Conservation (phyloP, 2,329 filamentous ascomycete species). For the Leptosphaerulina australis region DNA sequence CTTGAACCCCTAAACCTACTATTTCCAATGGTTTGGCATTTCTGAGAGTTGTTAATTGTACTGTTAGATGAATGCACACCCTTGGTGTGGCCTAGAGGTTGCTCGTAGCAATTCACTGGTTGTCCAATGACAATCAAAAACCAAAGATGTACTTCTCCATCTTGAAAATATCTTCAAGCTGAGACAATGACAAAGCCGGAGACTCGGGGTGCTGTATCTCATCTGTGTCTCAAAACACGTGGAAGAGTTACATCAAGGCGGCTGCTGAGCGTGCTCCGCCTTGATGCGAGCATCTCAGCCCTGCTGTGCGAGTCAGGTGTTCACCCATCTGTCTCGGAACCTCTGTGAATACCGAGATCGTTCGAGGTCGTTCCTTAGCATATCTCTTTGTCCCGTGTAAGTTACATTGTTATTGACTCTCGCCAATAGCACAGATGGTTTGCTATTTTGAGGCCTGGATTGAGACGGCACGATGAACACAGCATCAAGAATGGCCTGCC, state of each 20-base stretch:
- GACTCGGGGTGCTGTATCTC: background rate
- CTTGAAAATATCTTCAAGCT: background rate
- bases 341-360: background rate
- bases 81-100: background rate
- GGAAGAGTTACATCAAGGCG: conserved; percentile 2
- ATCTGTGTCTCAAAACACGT: background rate
- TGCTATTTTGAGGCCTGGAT: background rate
- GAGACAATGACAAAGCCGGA: background rate
- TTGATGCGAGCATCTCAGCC: background rate
- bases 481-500: background rate
- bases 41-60: no score
- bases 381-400: background rate
- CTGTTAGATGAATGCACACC: background rate
- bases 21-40: no score
- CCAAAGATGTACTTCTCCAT: background rate
- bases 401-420: background rate
- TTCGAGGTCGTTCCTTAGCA: conserved; percentile 1
- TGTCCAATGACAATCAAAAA: background rate
- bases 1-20: background rate
- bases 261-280: conserved; percentile 3
- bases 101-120: background rate
- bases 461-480: background rate
- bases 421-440: background rate
- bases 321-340: conserved; percentile 15
- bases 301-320: conserved; percentile 8